Evolutionary conservation across 768 basidiomycete species (phyloP).

Genomic region (Dioszegia aurantiaca): DNA sequence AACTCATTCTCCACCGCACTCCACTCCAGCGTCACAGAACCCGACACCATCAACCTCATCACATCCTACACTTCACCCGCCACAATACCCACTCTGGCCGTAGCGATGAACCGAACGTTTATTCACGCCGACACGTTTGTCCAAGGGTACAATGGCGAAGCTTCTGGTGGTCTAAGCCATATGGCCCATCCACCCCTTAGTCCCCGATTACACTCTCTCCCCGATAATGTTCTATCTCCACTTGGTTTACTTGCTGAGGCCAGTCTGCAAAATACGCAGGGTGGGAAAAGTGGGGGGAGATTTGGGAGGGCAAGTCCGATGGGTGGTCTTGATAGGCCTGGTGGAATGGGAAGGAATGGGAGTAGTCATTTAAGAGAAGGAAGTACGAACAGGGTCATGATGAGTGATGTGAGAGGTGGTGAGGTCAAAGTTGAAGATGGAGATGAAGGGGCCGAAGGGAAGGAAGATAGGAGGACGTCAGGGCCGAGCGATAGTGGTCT

Average conservation of each 20-base stretch:
- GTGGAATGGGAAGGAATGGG: slow-evolving; percentile 12
- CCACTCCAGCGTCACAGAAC: slow-evolving; percentile 29
- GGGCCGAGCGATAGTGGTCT: slow-evolving; percentile 48
- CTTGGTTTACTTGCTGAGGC: slow-evolving; percentile 89
- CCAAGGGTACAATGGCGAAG: slow-evolving; percentile 28
- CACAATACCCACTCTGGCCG: slow-evolving; percentile 36
- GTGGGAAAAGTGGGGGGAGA: slow-evolving; percentile 15
- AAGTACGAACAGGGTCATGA: slow-evolving; percentile 29
- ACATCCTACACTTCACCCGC: slow-evolving; percentile 41
- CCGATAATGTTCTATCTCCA: slow-evolving; percentile 88
- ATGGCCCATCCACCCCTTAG: slow-evolving; percentile 57
- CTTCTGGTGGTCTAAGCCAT: slow-evolving; percentile 19
- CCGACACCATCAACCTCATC: slow-evolving; percentile 43
- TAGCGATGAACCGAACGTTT: slow-evolving; percentile 40
- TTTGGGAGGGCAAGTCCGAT: slow-evolving; percentile 27
- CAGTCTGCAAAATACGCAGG: slow-evolving; percentile 55
- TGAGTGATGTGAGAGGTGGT: slow-evolving; percentile 41
- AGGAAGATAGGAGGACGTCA: slow-evolving; percentile 16
- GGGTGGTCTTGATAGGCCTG: slow-evolving; percentile 20
- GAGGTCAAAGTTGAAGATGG: slow-evolving; percentile 10
- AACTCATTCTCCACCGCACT: slow-evolving; percentile 44
- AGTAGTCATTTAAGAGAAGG: slow-evolving; percentile 12
- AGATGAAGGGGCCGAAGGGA: background rate
- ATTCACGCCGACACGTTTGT: slow-evolving; percentile 22
- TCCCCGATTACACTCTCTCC: slow-evolving; percentile 83